phyloP scores from a whole-genome alignment of 345 rosid genomes.

The Camelina sativa region DNA sequence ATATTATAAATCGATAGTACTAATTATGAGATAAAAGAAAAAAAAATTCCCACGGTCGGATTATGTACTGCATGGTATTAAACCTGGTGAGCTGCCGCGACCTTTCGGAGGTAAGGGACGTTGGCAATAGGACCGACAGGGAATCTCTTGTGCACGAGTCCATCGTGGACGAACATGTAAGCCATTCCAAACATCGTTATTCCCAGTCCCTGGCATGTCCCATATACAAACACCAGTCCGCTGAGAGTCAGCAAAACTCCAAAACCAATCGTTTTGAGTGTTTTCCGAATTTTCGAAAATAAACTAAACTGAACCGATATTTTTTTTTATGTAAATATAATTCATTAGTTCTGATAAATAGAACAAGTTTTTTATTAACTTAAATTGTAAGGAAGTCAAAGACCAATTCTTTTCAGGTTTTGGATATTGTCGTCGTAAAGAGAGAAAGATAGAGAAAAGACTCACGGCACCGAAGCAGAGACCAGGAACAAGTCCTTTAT shows the following conservation, averaged over 20 bases:
- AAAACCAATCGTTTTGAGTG: background rate
- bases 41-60: background rate
- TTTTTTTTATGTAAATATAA: too few relatives aligned
- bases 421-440: background rate
- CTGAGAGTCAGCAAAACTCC: background rate
- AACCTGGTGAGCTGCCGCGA: constrained; percentile 86
- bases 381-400: background rate
- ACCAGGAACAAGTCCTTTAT: constrained; percentile 80
- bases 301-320: too few relatives aligned
- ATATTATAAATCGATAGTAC: background rate
- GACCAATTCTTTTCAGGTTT: background rate
- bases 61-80: too few relatives aligned
- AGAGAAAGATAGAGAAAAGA: background rate
- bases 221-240: background rate
- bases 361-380: too few relatives aligned
- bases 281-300: too few relatives aligned
- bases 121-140: constrained; percentile 87
- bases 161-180: constrained; percentile 93
- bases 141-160: constrained; percentile 78
- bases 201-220: constrained; percentile 62
- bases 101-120: constrained; percentile 73
- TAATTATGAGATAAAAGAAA: background rate
- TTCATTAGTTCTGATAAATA: too few relatives aligned
- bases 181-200: constrained; percentile 90
- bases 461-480: constrained; percentile 95